Base-by-base conservation (phyloP, 805 yeast species). In the Starmerella cellae region DNA sequence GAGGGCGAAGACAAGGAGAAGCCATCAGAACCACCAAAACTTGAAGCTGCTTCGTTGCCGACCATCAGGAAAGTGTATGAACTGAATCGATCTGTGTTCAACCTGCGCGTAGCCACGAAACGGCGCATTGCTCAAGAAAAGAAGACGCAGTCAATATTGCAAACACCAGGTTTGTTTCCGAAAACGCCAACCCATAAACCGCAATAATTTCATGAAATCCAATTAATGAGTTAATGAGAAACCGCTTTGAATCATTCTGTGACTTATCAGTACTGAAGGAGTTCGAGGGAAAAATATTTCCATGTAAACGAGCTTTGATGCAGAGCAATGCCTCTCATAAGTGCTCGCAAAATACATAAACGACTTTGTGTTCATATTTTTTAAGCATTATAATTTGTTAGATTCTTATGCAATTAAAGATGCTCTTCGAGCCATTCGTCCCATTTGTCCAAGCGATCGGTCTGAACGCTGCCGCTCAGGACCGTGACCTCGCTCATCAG, bases 401-500 rank as follows among this genome's bases (percentile, higher is more conserved):
- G n/a, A n/a, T n/a, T n/a, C n/a, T n/a, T n/a, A n/a, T n/a, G n/a
- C n/a, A n/a, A n/a, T n/a, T n/a, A n/a, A 13, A 24, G 28, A 13
- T 24, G 28, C 11, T 13, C 28, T 8, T 13, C 13, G 28, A 24
- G 28, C 28, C 28, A 87, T 49, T 76, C 69, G 49, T 70, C 73
- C 84, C 94, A 81, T 17, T 63, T 62, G 4, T 63, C 70, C 29
- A 71, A 61, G 26, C 77, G 71, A 14, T 64, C 62, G 50, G 74
- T 74, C 55, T 67, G 61, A 2, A 81, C 80, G 49, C 87, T 79
- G 1, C 96, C 96, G 8, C 74, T 75, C 1, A 74, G 51, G 36
- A 82, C 52, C 14, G 41, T 48, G 13, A 83, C 70, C 51, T 74
- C 73, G 1, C 85, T 84, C 53, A 82, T 94, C 37, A 85, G 61